Evolutionary conservation across 2,329 filamentous ascomycete species (phyloP).

Genomic region (Zalaria obscura): DNA sequence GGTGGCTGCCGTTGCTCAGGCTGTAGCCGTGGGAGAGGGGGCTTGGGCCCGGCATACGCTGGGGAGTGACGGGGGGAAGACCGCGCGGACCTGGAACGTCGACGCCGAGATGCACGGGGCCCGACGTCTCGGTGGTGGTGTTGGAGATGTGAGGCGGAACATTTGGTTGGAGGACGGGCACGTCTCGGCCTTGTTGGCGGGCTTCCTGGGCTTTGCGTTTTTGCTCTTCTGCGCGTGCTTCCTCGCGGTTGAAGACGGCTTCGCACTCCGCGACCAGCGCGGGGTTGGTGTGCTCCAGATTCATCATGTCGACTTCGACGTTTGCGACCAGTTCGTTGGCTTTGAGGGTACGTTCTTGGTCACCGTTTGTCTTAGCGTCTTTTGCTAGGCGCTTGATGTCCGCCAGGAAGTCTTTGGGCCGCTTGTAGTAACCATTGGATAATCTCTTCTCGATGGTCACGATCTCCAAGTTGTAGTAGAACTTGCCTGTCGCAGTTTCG

Average conservation of each 20-base stretch:
- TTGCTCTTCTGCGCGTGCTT: conserved; percentile 44
- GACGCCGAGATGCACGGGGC: conserved; percentile 45
- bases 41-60: conserved; percentile 42
- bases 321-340: conserved; percentile 87
- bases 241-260: conserved; percentile 59
- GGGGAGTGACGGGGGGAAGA: conserved; percentile 29
- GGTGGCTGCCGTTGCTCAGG: conserved; percentile 17
- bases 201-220: conserved; percentile 47
- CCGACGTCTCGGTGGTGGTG: conserved; percentile 25
- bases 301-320: conserved; percentile 81
- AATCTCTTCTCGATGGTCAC: conserved; percentile 90
- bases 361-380: conserved; percentile 70
- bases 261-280: conserved; percentile 61
- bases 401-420: conserved; percentile 74
- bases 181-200: conserved; percentile 37
- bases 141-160: conserved; percentile 25
- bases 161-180: conserved; percentile 24
- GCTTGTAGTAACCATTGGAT: conserved; percentile 90
- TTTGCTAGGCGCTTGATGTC: conserved; percentile 77
- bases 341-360: conserved; percentile 68
- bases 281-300: conserved; percentile 53
- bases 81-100: conserved; percentile 39
- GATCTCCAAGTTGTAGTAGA: conserved; percentile 90
- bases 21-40: conserved; percentile 47
- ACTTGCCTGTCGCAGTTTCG: conserved; percentile 64